phyloP scores from a whole-genome alignment of 495 filamentous ascomycete genomes.

The Neurospora hispaniola region DNA sequence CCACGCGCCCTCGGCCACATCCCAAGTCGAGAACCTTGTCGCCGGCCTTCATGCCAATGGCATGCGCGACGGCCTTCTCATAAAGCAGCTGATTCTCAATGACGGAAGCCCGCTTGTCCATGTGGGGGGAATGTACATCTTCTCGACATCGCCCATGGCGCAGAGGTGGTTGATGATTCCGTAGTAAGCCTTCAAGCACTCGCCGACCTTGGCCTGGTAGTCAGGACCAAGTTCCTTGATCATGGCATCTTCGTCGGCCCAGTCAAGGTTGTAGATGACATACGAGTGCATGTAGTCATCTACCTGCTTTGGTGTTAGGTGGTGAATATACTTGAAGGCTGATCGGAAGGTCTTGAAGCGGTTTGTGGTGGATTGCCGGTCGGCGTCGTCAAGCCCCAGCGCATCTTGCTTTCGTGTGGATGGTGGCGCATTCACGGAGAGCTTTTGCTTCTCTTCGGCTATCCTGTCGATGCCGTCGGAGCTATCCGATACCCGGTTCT shows the following conservation, averaged over 20 bases:
- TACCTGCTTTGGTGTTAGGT: conserved; percentile 48
- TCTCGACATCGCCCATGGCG: conserved; percentile 55
- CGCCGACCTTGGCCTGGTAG: conserved; percentile 49
- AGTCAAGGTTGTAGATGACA: conserved; percentile 56
- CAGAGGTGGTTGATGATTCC: conserved; percentile 55
- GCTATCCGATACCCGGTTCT: conserved; percentile 9
- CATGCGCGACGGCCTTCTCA: conserved; percentile 44
- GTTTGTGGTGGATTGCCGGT: conserved; percentile 43
- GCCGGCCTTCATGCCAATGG: conserved; percentile 41
- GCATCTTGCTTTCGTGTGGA: neutral
- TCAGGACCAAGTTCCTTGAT: conserved; percentile 43
- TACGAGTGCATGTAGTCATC: conserved; percentile 59
- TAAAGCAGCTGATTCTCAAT: conserved; percentile 47
- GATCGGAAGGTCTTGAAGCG: conserved; percentile 44
- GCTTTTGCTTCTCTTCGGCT: conserved; percentile 10
- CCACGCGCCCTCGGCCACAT: conserved; percentile 50
- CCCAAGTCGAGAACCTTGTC: conserved; percentile 48
- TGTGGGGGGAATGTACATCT: conserved; percentile 60
- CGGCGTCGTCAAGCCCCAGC: conserved; percentile 7
- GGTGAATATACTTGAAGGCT: conserved; percentile 45
- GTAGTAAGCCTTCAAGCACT: conserved; percentile 51
- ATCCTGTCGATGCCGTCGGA: conserved; percentile 10
- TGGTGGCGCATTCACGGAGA: neutral
- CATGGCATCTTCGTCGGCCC: conserved; percentile 50
- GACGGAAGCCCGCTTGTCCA: conserved; percentile 46